Base-by-base conservation (phyloP, 805 yeast species). In the Saturnispora zaruensis region DNA sequence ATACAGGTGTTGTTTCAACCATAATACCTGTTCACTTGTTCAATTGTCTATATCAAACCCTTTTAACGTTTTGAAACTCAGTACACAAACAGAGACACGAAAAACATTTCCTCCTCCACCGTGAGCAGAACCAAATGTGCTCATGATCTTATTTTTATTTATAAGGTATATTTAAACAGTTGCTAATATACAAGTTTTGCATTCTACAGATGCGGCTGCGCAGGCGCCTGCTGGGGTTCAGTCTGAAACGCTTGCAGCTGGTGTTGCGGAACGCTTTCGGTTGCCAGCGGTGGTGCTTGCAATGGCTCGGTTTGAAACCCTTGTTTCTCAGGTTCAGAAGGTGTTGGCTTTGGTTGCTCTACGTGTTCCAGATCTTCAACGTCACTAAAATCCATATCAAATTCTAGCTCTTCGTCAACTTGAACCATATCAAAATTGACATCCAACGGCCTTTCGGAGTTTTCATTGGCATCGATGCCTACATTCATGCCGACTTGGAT, bases 1-100 rank as follows among this genome's bases (percentile, higher is more conserved):
- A 66, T 32, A 83, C 66, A 11, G 74, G 68, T 5, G 87, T 79
- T 14, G 61, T 61, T 26, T 63, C 66, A 18, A 55, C 52, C 62
- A 68, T 61, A 37, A 16, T 34, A 9, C 20, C 23, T 38, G n/a
- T 42, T 23, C 13, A 5, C 7, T 37, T 21, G 6, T 5, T 23
- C 11, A 25, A 21, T 23, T 36, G 23, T n/a, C 13, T 36, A 16
- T 18, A 9, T 38, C n/a, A 20, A 23, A 26, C 5, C 42, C 21
- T 7, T 28, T 28, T 13, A 11, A 1, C n/a, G n/a, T n/a, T 28
- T 14, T 11, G 13, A 14, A 28, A 28, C 18, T 23, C 11, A 13
- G 5, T 21, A 23, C 13, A 20, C 40, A 36, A 36, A 20, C 40
- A 23, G n/a, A 38, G 23, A 38, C 5, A 38, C 13, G 23, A 37